Base-by-base conservation (phyloP, 345 rosid genomes). In the Melaleuca quinquenervia region DNA sequence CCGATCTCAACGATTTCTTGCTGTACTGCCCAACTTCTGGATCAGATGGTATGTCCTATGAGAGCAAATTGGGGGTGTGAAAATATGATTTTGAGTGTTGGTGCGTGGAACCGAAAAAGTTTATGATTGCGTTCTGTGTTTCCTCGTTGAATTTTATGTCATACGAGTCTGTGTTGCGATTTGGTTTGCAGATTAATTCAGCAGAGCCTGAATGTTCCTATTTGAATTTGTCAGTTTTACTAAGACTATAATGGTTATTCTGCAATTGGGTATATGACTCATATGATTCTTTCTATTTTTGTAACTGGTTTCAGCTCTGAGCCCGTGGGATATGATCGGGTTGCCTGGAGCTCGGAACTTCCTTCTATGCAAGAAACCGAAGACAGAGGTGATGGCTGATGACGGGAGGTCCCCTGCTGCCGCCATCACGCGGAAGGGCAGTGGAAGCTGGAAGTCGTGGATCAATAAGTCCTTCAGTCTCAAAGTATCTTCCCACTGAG, bases 361-460 rank as follows among this genome's bases (percentile, higher is more conserved):
- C 86, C 92, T 94, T 92, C 92, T 98, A 5, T 98, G 97, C 97
- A 94, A 91, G 96, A 95, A 94, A 92, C 95, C 96, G 36, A 91
- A 87, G 86, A 53, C 90, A n/a, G 91, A 90, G 92, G 91, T 90
- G 87, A 49, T 82, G 88, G 89, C 83, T 6, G 90, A 60, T 51
- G 88, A 87, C 84, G 89, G 55, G 48, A 87, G 83, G 52, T 49
- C 62, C 80, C 51, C 96, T 21, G 84, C 50, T 24, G 82, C 92
- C 21, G 86, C 92, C 50, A 87, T 91, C 60, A 32, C 88, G 74
- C 92, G 94, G 80, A 94, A 94, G 89, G 91, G 91, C 64, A 87
- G 91, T n/a, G 93, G 98, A 48, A 93, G 95, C 86, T 95, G 97
- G 93, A 98, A 93, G 90, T 87, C 98, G 82, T 96, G 99, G 99